Percentiles rank a stretch among this genome's conserved stretches.
Conservation (phyloP, 1,139 yeast species). For the Debaryomyces sp. region DNA sequence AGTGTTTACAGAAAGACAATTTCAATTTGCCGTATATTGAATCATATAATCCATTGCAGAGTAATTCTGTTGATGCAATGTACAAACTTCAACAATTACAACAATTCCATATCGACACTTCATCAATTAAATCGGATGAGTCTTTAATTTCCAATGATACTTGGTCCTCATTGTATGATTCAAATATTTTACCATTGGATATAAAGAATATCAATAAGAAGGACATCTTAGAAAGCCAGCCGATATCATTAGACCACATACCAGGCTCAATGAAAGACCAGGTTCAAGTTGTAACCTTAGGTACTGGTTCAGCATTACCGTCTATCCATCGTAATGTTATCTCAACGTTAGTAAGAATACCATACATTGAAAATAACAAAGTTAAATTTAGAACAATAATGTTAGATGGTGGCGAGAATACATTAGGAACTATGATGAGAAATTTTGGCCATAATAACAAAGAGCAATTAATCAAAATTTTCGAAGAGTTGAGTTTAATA, state of each 20-base stretch:
- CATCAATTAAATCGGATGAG: constrained; percentile 26
- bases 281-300: constrained; percentile 76
- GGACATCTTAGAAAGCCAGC: constrained; percentile 20
- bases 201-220: constrained; percentile 17
- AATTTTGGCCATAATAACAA: constrained; percentile 50
- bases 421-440: constrained; percentile 73
- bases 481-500: constrained; percentile 62
- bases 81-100: constrained; percentile 37
- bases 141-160: constrained; percentile 22
- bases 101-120: constrained; percentile 27
- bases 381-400: constrained; percentile 49
- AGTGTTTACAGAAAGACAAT: constrained; percentile 52
- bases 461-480: constrained; percentile 36
- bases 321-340: constrained; percentile 83
- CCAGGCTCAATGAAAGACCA: constrained; percentile 42
- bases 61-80: constrained; percentile 11
- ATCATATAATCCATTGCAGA: constrained; percentile 20
- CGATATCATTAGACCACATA: constrained; percentile 22
- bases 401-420: constrained; percentile 94
- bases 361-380: constrained; percentile 33
- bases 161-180: constrained; percentile 49
- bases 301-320: constrained; percentile 95
- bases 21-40: constrained; percentile 53
- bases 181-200: constrained; percentile 37
- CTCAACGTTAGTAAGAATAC: constrained; percentile 73